Base-by-base conservation (phyloP, 306 rosid species). In the Abrus pulchellus region DNA sequence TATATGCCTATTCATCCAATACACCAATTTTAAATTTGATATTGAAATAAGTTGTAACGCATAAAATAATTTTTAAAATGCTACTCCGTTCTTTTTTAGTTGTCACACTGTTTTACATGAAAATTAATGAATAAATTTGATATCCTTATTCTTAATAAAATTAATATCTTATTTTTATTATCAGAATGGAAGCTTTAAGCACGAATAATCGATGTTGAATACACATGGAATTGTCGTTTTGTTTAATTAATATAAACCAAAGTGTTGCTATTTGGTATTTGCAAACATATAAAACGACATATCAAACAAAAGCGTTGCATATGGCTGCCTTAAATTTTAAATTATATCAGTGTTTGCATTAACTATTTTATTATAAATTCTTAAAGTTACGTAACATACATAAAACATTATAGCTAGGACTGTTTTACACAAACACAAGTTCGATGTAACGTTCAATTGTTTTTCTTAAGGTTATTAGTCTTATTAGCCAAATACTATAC, bases 171-270 rank as follows among this genome's bases (percentile, higher is more conserved):
- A 20, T 14, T 68, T 57, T 68, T 74, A 50, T 33, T 70, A 47
- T 34, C 60, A 33, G 52, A 78, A 78, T 73, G 79, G 72, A 68
- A 55, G 4, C 40, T 77, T 71, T 77, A 59, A 5, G 29, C 50
- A 63, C 85, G 60, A 59, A 60, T 48, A 68, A 82, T 61, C 74
- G 63, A 73, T 77, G 52, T 68, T 75, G 73, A 65, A 80, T 83
- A 82, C 91, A 89, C 91, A 80, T 87, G 92, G 86, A 83, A 63
- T 73, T 79, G 80, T 79, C 69, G 61, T 73, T 82, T 50, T n/a
- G 55, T 73, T 82, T 50, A 12, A 47, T 74, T 63, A 62, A 55
- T 60, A 75, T 12, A 76, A 85, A 67, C 81, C 68, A 64, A 56
- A 80, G 56, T 20, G 20, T 20, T 20, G 20, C 20, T 20, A 20